Evolutionary conservation across 768 basidiomycete genomes (phyloP), one percentile per base, ranked within the genome.

Genomic region (Filobasidium floriforme): DNA sequence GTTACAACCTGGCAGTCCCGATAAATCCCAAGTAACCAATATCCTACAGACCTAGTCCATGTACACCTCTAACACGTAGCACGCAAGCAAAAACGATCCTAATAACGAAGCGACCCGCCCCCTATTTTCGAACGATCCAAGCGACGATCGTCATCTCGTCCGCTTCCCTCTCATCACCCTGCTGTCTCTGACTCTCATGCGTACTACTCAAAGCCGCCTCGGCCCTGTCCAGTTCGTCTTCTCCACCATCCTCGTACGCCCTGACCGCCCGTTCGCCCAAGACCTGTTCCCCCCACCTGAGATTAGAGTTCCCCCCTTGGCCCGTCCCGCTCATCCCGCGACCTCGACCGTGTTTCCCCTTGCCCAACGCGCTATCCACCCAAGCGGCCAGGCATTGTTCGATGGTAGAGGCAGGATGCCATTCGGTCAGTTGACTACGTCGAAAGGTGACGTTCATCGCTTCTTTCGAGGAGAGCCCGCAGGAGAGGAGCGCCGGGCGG

Each of bases 401-500:
- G n/a, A 62, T 29, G 1, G 60, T 49, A 18, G 43, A 55, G 0
- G 61, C 24, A 12, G 60, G 59, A 57, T 67, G 51, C 44, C 24
- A 19, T 24, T 28, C 24, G 11, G 41, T 37, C 29, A 59, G 28
- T 3, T 43, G 44, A 24, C 41, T 46, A 6, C 66, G 61, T 44
- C 46, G 54, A 28, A 67, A 69, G n/a, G 60, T 64, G 29, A 59
- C 32, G 19, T 68, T 62, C 60, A 71, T 68, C 10, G 51, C 51
- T 11, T 71, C 72, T 46, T 66, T 68, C 1, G 62, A 41, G 5
- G 51, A 32, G n/a, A 65, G 59, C 3, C 52, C 57, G 6, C 46
- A 65, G 24, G 59, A 61, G 7, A 74, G 66, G 32, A 77, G 66
- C 1, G 67, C 70, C 57, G 76, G 72, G 14, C 70, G 66, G 29